A percentile compares a stretch with the other conserved stretches of the same genome.
Conservation (phyloP, 2,329 filamentous ascomycete species). For the Xylaria sp. region DNA sequence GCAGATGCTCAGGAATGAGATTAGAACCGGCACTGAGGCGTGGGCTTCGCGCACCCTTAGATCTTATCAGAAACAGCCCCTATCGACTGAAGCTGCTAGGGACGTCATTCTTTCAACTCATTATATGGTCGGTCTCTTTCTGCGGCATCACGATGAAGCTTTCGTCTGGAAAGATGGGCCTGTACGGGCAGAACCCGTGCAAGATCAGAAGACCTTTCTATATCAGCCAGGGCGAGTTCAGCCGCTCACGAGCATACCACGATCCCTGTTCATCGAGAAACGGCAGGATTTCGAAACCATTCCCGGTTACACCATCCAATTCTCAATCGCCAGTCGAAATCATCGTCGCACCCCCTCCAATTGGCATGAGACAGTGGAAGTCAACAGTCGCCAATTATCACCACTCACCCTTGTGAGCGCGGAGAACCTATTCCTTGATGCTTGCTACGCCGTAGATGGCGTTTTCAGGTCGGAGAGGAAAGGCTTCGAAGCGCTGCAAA, state of each 20-base stretch:
- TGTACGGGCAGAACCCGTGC: slow-evolving; percentile 46
- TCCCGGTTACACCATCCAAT: slow-evolving; percentile 56
- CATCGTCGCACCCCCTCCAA: slow-evolving; percentile 43
- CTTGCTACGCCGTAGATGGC: slow-evolving; percentile 49
- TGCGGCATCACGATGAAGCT: slow-evolving; percentile 55
- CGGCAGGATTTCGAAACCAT: slow-evolving; percentile 52
- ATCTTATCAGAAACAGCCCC: slow-evolving; percentile 56
- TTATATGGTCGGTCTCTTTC: slow-evolving; percentile 56
- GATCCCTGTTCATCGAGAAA: slow-evolving; percentile 50
- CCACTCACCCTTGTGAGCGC: slow-evolving; percentile 54
- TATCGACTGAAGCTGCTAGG: slow-evolving; percentile 51
- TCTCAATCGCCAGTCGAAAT: slow-evolving; percentile 52
- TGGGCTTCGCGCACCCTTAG: slow-evolving; percentile 53
- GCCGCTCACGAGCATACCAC: slow-evolving; percentile 54
- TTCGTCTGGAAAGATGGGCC: slow-evolving; percentile 55
- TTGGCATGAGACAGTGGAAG: slow-evolving; percentile 48
- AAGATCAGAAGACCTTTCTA: slow-evolving; percentile 47
- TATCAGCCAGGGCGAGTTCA: slow-evolving; percentile 51
- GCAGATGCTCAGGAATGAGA: slow-evolving; percentile 50
- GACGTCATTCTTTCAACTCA: slow-evolving; percentile 57
- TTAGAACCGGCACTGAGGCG: slow-evolving; percentile 45
- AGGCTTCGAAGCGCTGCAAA: slow-evolving; percentile 49
- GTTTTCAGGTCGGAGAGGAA: slow-evolving; percentile 49
- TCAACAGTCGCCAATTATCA: slow-evolving; percentile 55
- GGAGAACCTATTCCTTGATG: slow-evolving; percentile 55